Percentiles rank a stretch among this genome's conserved stretches.
phyloP scores from a whole-genome alignment of 148 eudicot genomes.

The Euryodendron excelsum region DNA sequence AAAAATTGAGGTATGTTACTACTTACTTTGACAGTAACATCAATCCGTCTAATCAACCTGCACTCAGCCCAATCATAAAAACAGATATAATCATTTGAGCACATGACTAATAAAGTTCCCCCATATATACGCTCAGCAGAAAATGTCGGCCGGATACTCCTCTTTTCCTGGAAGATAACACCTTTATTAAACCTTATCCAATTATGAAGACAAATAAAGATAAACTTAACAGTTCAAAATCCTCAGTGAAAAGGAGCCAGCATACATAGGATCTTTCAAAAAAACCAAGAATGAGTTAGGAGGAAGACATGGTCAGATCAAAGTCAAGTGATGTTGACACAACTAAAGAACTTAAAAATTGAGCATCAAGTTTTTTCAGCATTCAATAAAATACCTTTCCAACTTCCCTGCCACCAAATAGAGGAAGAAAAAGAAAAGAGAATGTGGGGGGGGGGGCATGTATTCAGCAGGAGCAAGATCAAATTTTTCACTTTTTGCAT shows the following conservation, averaged over 20 bases:
- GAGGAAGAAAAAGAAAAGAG: too few species aligned
- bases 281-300: not conserved
- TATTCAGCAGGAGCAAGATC: not conserved
- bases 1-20: conserved; percentile 4
- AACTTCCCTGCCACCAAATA: not conserved
- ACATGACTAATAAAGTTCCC: conserved; percentile 85
- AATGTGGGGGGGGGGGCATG: not conserved
- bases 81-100: conserved; percentile 94
- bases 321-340: not conserved
- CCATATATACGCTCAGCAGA: conserved; percentile 93
- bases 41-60: conserved; percentile 87
- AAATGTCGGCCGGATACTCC: conserved; percentile 86
- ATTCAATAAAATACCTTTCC: not conserved
- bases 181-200: conserved; percentile 11
- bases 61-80: conserved; percentile 98
- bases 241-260: not conserved
- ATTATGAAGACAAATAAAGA: conserved; percentile 11
- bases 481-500: not conserved
- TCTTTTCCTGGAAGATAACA: conserved; percentile 74
- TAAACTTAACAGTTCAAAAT: not conserved
- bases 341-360: not conserved
- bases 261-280: not conserved
- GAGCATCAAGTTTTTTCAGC: conserved; percentile 5
- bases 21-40: conserved; percentile 89
- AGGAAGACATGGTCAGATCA: not conserved